Evolutionary conservation across 495 filamentous ascomycete genomes (phyloP), one percentile per base, ranked within the genome.

Genomic region (Aspergillus carlsbadensis): DNA sequence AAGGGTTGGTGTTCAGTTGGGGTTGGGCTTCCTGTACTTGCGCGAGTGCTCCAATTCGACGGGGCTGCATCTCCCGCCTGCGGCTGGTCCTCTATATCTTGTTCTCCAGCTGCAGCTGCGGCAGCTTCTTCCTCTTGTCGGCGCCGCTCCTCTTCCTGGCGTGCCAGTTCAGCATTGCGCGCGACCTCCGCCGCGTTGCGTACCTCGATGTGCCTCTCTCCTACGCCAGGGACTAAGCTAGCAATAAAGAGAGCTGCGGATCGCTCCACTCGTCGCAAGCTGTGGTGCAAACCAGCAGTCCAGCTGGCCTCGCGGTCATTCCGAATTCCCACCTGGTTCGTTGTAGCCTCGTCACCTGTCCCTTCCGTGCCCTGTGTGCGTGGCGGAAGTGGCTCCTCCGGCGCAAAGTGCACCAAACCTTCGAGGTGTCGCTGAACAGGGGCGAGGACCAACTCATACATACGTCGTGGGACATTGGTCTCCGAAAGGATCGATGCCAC

Each of bases 201-300:
- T 34, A 83, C 86, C 56, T 81, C 78, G 42, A 96, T 90, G 63
- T 94, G 88, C 41, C 90, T 73, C 69, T 96, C 92, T 0, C 91
- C 90, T 13, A 96, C 78, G 7, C 92, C 92, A 0, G 92, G 92
- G 26, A 90, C 84, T 49, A 96, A 74, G 71, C 89, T 94, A 6
- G 91, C 90, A 34, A 96, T 68, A 62, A 96, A 93, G 29, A 96
- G 74, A 13, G 91, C 82, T n/a, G 88, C 67, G 13, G 88, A 87
- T 48, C 91, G 81, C 66, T 96, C 92, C 11, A 82, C 67, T 13
- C 84, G 75, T 59, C 89, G 75, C 11, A 88, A 63, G 29, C 79
- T 78, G 37, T 86, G 74, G 59, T 64, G 61, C 15, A 71, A 10
- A 29, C 54, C 63, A 15, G 50, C 36, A 14, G 54, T 20, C 29